Percentiles rank a stretch among this genome's conserved stretches.
Evolutionary conservation across 805 yeast species (phyloP).

Genomic region (Kockiozyma suomiensis): DNA sequence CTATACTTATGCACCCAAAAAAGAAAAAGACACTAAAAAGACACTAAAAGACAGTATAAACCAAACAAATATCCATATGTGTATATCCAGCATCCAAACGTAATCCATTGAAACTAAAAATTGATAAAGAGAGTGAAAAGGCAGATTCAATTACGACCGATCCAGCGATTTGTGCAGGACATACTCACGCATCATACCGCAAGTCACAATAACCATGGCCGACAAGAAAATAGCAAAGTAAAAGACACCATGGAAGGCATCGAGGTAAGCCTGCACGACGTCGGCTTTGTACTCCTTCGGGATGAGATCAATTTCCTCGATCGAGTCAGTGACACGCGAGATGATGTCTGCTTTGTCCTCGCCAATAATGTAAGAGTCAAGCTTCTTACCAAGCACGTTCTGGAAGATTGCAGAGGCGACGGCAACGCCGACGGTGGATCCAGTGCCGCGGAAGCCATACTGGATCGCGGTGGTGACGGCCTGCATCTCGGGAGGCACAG

Average conservation of each 20-base stretch:
- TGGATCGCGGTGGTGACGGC: slow-evolving; percentile 78
- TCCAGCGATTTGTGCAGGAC: slow-evolving; percentile 19
- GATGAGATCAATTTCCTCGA: slow-evolving; percentile 25
- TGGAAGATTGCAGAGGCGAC: slow-evolving; percentile 61
- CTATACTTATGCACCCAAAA: not conserved
- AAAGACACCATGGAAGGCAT: slow-evolving; percentile 32
- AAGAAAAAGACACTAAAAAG: no score
- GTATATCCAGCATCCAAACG: no score
- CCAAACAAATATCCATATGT: not conserved
- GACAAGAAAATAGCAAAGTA: slow-evolving; percentile 27
- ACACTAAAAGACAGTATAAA: no score
- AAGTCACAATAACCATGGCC: slow-evolving; percentile 21
- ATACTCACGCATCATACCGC: slow-evolving; percentile 31
- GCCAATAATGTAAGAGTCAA: slow-evolving; percentile 31
- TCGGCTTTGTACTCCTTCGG: slow-evolving; percentile 20
- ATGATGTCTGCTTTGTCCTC: slow-evolving; percentile 27
- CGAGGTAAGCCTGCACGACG: slow-evolving; percentile 30
- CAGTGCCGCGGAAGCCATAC: slow-evolving; percentile 71
- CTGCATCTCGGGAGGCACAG: slow-evolving; percentile 60
- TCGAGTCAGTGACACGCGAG: slow-evolving; percentile 26
- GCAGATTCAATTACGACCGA: not conserved
- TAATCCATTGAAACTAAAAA: not conserved
- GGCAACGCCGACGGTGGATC: slow-evolving; percentile 69
- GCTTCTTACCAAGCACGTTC: slow-evolving; percentile 41
- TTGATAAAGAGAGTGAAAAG: not conserved